phyloP scores from a whole-genome alignment of 352 stramenopile genomes.

The Globisporangium cylindrosporum region DNA sequence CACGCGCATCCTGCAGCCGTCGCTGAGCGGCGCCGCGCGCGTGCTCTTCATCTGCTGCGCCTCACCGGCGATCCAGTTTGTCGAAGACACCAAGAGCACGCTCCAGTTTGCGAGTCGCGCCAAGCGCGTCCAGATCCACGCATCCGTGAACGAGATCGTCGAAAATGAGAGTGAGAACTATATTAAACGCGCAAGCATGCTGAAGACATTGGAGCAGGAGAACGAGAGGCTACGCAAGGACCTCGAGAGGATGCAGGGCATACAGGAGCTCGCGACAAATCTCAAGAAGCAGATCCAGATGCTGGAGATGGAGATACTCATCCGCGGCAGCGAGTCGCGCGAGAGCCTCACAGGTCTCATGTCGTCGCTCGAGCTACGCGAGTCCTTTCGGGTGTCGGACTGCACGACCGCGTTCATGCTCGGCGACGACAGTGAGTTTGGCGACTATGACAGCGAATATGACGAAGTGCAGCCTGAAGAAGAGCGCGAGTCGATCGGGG shows the following conservation, averaged over 20 bases:
- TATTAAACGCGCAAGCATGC: not conserved
- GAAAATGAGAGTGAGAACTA: not conserved
- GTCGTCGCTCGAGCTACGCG: slow-evolving; percentile 22
- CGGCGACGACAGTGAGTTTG: not conserved
- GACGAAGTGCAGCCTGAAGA: slow-evolving; percentile 29
- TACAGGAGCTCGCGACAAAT: slow-evolving; percentile 29
- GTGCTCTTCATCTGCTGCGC: slow-evolving; percentile 24
- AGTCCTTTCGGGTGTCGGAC: slow-evolving; percentile 10
- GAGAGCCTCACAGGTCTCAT: slow-evolving; percentile 17
- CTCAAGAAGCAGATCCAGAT: slow-evolving; percentile 37
- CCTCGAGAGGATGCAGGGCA: slow-evolving; percentile 29
- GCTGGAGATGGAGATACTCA: slow-evolving; percentile 23
- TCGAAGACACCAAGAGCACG: slow-evolving; percentile 15
- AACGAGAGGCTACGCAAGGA: slow-evolving; percentile 42
- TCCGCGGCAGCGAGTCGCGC: slow-evolving; percentile 13
- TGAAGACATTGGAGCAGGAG: slow-evolving; percentile 39
- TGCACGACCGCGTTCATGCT: slow-evolving; percentile 6
- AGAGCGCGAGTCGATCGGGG: slow-evolving; percentile 18
- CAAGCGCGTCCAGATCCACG: slow-evolving; percentile 22
- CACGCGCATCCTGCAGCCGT: slow-evolving; percentile 24
- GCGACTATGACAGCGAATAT: not conserved
- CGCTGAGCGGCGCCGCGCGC: slow-evolving; percentile 11
- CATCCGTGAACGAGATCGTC: slow-evolving; percentile 37
- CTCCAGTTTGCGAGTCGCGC: slow-evolving; percentile 13
- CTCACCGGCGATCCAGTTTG: slow-evolving; percentile 6